Evolutionary conservation across 208 protist species (phyloP), one percentile per base, ranked within the genome.

Genomic region (Kentomonas sorsogonicus): DNA sequence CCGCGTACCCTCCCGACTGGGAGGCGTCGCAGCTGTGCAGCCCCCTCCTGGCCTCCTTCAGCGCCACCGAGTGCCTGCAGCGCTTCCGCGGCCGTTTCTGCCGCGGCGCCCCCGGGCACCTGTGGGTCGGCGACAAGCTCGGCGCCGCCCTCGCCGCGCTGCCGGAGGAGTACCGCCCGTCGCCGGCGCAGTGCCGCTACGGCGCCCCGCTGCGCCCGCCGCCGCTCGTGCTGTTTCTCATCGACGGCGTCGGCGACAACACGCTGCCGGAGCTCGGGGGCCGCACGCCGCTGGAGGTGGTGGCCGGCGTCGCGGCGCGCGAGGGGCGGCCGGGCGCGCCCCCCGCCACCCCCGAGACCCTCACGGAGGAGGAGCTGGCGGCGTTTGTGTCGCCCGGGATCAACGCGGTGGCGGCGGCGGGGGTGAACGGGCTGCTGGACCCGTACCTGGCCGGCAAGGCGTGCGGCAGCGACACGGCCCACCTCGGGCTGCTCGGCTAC

Each of bases 401-500:
- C 29, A 86, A 81, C 63, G 38, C 69, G n/a, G 59, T 89, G 20
- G 72, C 69, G 45, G 45, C 46, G 15, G 46, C 72, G 50, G 82
- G 82, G 2, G 78, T 82, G 45, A 86, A 59, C 53, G 82, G 82
- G 1, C 25, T 86, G 27, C 82, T 89, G 82, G 82, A 89, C 65
- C 75, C 80, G 0, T 81, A 79, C 68, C 52, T 74, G 50, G 72
- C 78, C 1, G 82, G 82, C 11, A 56, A 69, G 26, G 77, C 68
- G 51, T 89, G 82, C 58, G 82, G 82, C 47, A 89, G 82, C 46
- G 82, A 89, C 52, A 89, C 82, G 16, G 82, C 82, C n/a, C 82
- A 89, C 56, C 66, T 89, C 33, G 68, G 68, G 43, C 56, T 89
- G 48, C 82, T 89, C 53, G 82, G 82, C 20, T 89, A 89, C 61